Base-by-base conservation (phyloP, 345 rosid genomes). In the Eucalyptus paniculata region DNA sequence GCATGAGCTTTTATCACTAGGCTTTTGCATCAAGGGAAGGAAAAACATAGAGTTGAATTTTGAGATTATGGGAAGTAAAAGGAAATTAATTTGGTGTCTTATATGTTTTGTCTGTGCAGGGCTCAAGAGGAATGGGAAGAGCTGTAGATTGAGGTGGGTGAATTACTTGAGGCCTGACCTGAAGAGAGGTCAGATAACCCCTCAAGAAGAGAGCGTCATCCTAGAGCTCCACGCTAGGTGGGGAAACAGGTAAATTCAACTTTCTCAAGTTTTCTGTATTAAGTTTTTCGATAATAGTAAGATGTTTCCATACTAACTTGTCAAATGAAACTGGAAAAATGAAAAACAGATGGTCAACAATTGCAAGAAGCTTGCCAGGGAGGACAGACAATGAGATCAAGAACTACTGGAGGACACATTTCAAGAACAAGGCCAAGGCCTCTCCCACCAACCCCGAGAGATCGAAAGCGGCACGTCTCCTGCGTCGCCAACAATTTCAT, bases 351-450 rank as follows among this genome's bases (percentile, higher is more conserved):
- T 97, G 99, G 99, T 96, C 99, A 12, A 96, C 99, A 23, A 97
- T 97, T 87, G 98, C 99, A 12, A 93, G 99, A 89, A 97, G 98
- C 91, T 93, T 97, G 93, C 99, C 99, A 0, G 99, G 99, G 87
- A 94, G 98, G 92, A 97, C 99, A 37, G 99, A 97, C 89, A 97
- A 97, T 72, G 99, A 96, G 86, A 97, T 97, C 88, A 97, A 97
- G 93, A 97, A 97, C 88, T 97, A 97, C 85, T 97, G 99, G 99
- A 88, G 99, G 91, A 97, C 99, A 88, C 99, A 96, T 93, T 97
- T 97, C 94, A 97, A 97, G 95, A 96, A 94, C 88, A 95, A 94
- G 94, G 88, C 93, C 87, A 96, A 96, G 87, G 87, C 92, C 56
- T 91, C 95, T 88, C 90, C 92, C 10, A 94, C 92, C 19, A 92